phyloP scores from a whole-genome alignment of 2,329 filamentous ascomycete species.

The Xenoacremonium recifei region DNA sequence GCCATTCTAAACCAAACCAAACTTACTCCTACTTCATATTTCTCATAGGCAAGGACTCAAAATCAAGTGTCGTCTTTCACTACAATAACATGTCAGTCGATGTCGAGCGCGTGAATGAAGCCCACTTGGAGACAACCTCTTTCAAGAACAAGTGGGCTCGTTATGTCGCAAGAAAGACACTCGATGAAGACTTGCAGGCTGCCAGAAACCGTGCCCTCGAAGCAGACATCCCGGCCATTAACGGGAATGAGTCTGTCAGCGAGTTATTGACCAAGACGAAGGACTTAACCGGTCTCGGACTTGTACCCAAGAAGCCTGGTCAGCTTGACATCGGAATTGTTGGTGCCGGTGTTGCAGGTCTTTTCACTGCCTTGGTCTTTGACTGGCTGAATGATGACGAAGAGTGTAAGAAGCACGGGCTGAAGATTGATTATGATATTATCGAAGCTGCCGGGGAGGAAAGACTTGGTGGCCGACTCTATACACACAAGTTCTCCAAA shows the following conservation, averaged over 20 bases:
- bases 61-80: too few relatives aligned
- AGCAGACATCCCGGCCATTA: background rate
- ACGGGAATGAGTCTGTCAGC: slow-evolving; percentile 2
- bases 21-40: too few relatives aligned
- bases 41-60: too few relatives aligned
- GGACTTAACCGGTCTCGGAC: slow-evolving; percentile 1
- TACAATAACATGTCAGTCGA: too few relatives aligned
- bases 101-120: too few relatives aligned
- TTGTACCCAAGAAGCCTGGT: slow-evolving; percentile 3
- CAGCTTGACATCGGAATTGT: slow-evolving; percentile 33
- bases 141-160: slow-evolving; percentile 16
- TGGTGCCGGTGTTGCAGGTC: slow-evolving; percentile 35
- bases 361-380: slow-evolving; percentile 35
- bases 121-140: too few relatives aligned
- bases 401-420: background rate
- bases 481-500: slow-evolving; percentile 31
- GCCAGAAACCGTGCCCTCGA: background rate
- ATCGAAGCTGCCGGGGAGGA: slow-evolving; percentile 30
- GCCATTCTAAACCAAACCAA: too few relatives aligned
- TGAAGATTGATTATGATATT: slow-evolving; percentile 36
- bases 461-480: slow-evolving; percentile 35
- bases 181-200: slow-evolving; percentile 9
- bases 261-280: slow-evolving; percentile 3
- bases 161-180: slow-evolving; percentile 6
- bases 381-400: slow-evolving; percentile 24